These are phyloP conservation scores for Colletotrichum sp. DNA, from an alignment of 2,329 filamentous ascomycete genomes.

Conservation along the genomic window DNA sequence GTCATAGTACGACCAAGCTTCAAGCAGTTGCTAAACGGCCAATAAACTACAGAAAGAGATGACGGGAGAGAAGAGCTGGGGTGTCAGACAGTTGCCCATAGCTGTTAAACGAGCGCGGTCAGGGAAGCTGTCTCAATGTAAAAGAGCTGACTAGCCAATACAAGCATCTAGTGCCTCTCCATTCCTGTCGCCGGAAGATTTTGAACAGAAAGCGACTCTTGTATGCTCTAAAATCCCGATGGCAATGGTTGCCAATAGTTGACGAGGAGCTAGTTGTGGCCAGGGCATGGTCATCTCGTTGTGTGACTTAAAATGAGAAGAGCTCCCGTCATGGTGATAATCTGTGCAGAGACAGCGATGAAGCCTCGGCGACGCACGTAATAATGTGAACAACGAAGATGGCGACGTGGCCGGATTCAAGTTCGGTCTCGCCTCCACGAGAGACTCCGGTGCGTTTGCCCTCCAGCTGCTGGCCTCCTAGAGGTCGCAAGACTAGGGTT, in stretches of 20 bases:
- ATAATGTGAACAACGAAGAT: too few relatives aligned
- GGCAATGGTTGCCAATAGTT: not conserved
- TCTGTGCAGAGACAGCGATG: not conserved
- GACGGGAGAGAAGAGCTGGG: not conserved
- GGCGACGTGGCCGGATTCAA: not conserved
- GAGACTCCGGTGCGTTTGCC: accelerated
- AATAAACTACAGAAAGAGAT: not conserved
- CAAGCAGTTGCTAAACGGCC: accelerated
- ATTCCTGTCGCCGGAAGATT: not conserved
- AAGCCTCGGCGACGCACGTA: too few relatives aligned
- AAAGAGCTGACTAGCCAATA: not conserved
- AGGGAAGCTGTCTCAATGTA: not conserved
- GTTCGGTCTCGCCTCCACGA: not conserved
- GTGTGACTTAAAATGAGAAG: not conserved
- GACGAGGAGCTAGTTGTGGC: not conserved
- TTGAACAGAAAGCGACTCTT: not conserved
- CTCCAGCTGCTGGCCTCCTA: not conserved
- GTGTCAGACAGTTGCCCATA: not conserved
- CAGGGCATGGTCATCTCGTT: not conserved
- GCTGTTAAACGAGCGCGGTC: accelerated
- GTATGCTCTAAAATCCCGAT: not conserved
- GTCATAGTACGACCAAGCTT: not conserved
- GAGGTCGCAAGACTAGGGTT: not conserved
- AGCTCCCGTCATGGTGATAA: not conserved
- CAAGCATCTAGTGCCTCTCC: not conserved